Evolutionary conservation across 2,329 filamentous ascomycete species (phyloP), one percentile per base, ranked within the genome.

Genomic region (Aspergillus costaricaensis): DNA sequence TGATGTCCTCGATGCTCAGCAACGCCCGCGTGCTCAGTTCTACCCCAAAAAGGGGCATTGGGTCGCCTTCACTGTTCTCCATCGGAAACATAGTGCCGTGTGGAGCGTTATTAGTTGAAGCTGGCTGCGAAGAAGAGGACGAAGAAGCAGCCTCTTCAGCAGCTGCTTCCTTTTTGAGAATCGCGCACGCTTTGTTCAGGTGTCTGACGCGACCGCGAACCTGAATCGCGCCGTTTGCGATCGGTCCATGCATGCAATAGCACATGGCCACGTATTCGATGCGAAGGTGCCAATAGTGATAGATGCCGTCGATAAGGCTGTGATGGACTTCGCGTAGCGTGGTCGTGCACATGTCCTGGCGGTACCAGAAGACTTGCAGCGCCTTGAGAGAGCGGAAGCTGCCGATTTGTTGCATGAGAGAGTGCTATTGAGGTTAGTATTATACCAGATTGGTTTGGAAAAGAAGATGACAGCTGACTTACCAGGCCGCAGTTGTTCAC

Each of bases 181-280:
- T 15, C 32, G 32, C 39, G 39, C 5, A 36, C 19, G 30, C 32
- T 25, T 8, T 41, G 14, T 25, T 23, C 7, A 44, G 41, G n/a
- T 53, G 48, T 15, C 5, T 44, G 15, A 25, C n/a, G 25, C 56
- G 47, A 17, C 36, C 30, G n/a, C 10, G 9, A 48, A 58, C 17
- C 4, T 52, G 32, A 19, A 53, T 51, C 32, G 48, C 48, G 39
- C n/a, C 15, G 56, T 58, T 55, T 9, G 55, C 10, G 4, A 48
- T 25, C 36, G 65, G 48, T 15, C 57, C 50, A 59, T 58, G 53
- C n/a, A 55, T 21, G 36, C 27, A 47, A 43, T 66, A 62, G 43
- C 65, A 68, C 32, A 71, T 58, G 9, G 62, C 68, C 17, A 71
- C 58, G 43, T 67, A 71, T 57, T 68, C 51, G 19, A 70, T 17